Base-by-base conservation (phyloP, 352 stramenopile species). In the Globisporangium radiosum region DNA sequence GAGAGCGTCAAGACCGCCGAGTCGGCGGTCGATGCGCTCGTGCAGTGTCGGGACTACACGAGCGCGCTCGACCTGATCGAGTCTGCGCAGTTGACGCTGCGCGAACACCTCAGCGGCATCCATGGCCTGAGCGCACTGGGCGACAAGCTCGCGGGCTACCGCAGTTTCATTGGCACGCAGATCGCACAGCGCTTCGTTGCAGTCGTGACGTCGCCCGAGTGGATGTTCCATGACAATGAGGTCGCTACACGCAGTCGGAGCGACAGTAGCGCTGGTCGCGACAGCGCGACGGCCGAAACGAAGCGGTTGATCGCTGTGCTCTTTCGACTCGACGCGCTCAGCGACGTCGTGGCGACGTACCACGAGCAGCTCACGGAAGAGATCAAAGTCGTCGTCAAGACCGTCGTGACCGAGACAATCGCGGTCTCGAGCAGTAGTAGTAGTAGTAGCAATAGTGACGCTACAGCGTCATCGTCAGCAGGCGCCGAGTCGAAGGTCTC, bases 371-470 rank as follows among this genome's bases (percentile, higher is more conserved):
- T 95, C 0, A 93, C 85, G 42, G 84, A 95, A 60, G 85, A 95
- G 62, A 90, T 93, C 62, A 90, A 90, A 43, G 75, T 95, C 36
- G 76, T 95, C 1, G 85, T 95, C 39, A 93, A 93, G 64, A 93
- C 83, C 0, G 85, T 95, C 15, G 85, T 95, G n/a, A 93, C 79
- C 0, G 85, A 95, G 71, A 95, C 85, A 0, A 95, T 95, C 57
- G 73, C 76, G 25, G 76, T 88, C 17, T 90, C 81, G 14, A 76
- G 54, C 14, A 83, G 67, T 47, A 44, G 40, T 44, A 76, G 52
- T 11, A 81, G 62, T 61, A 81, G 77, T 36, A 76, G 38, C 53
- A 72, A 36, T 1, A 52, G 37, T 8, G 55, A 39, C 13, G 38
- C 25, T 2, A 63, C 68, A 5, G 45, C 54, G 11, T 55, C 36